Percentiles rank a stretch among this genome's conserved stretches.
Evolutionary conservation across 345 rosid genomes (phyloP).

Genomic region (Balakata baccata): DNA sequence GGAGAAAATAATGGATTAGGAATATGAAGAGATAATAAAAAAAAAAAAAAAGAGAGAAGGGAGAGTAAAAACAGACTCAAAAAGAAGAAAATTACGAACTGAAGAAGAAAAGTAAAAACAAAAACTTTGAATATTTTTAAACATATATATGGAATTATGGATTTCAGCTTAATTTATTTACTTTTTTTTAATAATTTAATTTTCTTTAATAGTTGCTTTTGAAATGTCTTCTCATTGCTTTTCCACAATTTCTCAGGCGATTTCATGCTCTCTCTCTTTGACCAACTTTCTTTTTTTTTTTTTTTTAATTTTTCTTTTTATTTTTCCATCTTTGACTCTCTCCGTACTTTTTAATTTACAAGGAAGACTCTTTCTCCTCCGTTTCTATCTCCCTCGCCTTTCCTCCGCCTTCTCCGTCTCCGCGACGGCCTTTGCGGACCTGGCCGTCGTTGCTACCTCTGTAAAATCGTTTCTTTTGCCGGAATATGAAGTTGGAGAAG

Average conservation of each 20-base stretch:
- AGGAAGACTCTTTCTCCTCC: constrained; percentile 5
- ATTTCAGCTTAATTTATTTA: background rate
- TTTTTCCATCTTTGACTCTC: constrained; percentile 37
- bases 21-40: no score
- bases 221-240: constrained; percentile 33
- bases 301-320: constrained; percentile 9
- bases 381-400: constrained; percentile 32
- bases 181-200: background rate
- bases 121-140: no score
- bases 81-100: background rate
- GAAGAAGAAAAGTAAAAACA: background rate
- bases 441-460: background rate
- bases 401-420: constrained; percentile 22
- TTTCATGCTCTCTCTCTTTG: constrained; percentile 10
- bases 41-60: no score
- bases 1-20: no score
- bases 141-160: background rate
- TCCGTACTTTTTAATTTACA: constrained; percentile 21
- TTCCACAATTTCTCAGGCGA: constrained; percentile 23
- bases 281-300: background rate
- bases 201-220: constrained; percentile 18
- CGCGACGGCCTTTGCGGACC: background rate
- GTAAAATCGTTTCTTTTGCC: background rate
- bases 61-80: no score
- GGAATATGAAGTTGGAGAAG: background rate